These are phyloP conservation scores for Daucus carota DNA, from an alignment of 129 eudicot species.

Conservation along the genomic window DH1_v3.0 NC_030386.2:37311001-37311500, in stretches of 20 bases:
- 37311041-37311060: constrained; percentile 64
- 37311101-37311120: constrained; percentile 55
- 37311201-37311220: neutral
- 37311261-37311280: neutral
- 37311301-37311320: neutral
- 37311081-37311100: constrained; percentile 67
- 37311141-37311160: constrained; percentile 64
- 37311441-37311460: too few species aligned
- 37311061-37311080: constrained; percentile 57
- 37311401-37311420: too few species aligned
- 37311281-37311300: neutral
- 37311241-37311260: neutral
- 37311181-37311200: constrained; percentile 52
- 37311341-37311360: too few species aligned
- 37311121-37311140: constrained; percentile 69
- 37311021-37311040: neutral
- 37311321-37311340: too few species aligned
- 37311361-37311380: too few species aligned
- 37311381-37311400: too few species aligned
- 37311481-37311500: too few species aligned
- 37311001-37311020: neutral
- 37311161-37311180: constrained; percentile 56
- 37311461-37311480: too few species aligned
- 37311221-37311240: neutral
- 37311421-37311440: too few species aligned